phyloP scores from a whole-genome alignment of 2,329 filamentous ascomycete species.

The Thermothelomyces thermophilus region DNA sequence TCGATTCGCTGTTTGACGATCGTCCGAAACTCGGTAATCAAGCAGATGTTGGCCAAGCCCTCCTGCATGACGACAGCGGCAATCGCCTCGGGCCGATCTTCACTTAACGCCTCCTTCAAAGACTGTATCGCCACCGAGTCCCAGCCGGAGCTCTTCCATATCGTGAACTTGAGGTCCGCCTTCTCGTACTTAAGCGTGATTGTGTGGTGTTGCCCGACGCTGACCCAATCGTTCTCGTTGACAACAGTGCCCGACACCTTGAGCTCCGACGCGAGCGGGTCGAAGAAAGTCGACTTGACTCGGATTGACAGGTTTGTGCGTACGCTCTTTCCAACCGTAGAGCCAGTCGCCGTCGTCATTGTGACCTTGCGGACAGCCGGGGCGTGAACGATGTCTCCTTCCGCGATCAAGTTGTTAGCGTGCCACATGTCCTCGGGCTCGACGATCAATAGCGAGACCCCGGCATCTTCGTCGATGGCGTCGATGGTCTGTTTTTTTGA shows the following conservation, averaged over 20 bases:
- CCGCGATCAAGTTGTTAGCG: slow-evolving; percentile 53
- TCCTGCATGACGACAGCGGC: slow-evolving; percentile 94
- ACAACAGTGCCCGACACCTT: slow-evolving; percentile 50
- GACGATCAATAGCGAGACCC: slow-evolving; percentile 35
- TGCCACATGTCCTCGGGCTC: slow-evolving; percentile 49
- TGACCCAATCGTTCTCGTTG: slow-evolving; percentile 47
- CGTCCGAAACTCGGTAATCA: slow-evolving; percentile 75
- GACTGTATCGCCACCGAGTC: slow-evolving; percentile 79
- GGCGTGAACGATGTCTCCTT: slow-evolving; percentile 47
- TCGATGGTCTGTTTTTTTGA: slow-evolving; percentile 34
- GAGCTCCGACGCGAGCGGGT: slow-evolving; percentile 48
- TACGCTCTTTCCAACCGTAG: slow-evolving; percentile 44
- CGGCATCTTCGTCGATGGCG: slow-evolving; percentile 33
- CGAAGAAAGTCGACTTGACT: slow-evolving; percentile 53
- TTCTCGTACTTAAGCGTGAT: slow-evolving; percentile 80
- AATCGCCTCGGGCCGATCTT: slow-evolving; percentile 72
- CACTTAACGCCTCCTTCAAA: slow-evolving; percentile 70
- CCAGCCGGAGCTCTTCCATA: slow-evolving; percentile 83
- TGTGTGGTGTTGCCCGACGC: slow-evolving; percentile 51
- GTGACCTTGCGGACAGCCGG: slow-evolving; percentile 52
- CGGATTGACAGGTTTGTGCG: slow-evolving; percentile 52
- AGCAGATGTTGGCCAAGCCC: slow-evolving; percentile 72
- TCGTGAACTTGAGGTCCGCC: slow-evolving; percentile 57
- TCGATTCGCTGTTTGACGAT: slow-evolving; percentile 66
- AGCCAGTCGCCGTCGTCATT: slow-evolving; percentile 40